Evolutionary conservation across 768 basidiomycete genomes (phyloP).

Genomic region (Amanita rimosa): DNA sequence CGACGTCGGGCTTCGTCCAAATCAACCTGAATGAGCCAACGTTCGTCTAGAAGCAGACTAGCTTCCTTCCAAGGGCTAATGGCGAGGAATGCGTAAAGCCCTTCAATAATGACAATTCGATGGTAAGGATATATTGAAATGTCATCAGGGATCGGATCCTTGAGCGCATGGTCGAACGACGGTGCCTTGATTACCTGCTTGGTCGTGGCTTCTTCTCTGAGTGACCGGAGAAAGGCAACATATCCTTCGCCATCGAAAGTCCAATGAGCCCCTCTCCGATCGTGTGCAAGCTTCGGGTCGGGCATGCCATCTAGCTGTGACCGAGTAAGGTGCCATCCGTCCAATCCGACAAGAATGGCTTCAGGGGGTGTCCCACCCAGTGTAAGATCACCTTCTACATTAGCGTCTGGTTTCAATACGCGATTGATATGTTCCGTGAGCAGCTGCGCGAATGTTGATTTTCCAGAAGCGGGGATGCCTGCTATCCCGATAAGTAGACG

Average conservation of each 20-base stretch:
- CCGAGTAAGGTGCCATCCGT: constrained; percentile 88
- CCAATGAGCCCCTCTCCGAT: constrained; percentile 81
- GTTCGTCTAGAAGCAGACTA: constrained; percentile 56
- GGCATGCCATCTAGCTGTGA: constrained; percentile 66
- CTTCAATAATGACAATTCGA: constrained; percentile 80
- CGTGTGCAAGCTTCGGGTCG: constrained; percentile 68
- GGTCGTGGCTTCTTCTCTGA: constrained; percentile 28
- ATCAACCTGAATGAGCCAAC: constrained; percentile 63
- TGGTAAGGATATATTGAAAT: constrained; percentile 49
- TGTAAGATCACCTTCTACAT: constrained; percentile 2
- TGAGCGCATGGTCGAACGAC: constrained; percentile 78
- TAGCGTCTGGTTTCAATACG: constrained; percentile 16
- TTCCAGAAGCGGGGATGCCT: constrained; percentile 81
- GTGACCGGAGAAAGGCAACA: constrained; percentile 46
- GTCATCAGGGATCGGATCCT: constrained; percentile 66
- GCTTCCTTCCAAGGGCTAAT: constrained; percentile 64
- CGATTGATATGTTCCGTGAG: constrained; percentile 44
- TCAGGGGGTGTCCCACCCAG: too few relatives aligned
- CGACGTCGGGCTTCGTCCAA: constrained; percentile 42
- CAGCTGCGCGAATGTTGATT: constrained; percentile 61
- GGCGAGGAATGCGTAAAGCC: constrained; percentile 77
- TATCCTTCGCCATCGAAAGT: constrained; percentile 79
- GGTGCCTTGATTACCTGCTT: constrained; percentile 47
- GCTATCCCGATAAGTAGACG: constrained; percentile 65
- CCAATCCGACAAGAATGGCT: constrained; percentile 68